Percentiles rank a stretch among this genome's conserved stretches.
Evolutionary conservation across 108 stramenopile genomes (phyloP).

Genomic region (Fragilaria crotonensis): DNA sequence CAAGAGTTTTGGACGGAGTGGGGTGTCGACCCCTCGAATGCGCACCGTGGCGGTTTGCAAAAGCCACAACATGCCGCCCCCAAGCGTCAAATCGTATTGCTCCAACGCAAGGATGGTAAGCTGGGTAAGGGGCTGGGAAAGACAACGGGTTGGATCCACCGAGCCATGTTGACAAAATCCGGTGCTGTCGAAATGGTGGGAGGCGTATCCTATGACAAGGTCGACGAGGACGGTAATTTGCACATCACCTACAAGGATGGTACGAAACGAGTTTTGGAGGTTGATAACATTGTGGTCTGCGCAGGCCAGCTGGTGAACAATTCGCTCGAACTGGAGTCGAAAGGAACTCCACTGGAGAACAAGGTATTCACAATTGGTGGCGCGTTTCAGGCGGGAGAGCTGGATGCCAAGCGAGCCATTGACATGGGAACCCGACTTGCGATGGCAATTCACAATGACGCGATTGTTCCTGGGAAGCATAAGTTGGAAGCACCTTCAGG

Average conservation of each 20-base stretch:
- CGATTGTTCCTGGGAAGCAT: conserved; percentile 65
- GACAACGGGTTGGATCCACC: conserved; percentile 98
- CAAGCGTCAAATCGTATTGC: conserved; percentile 64
- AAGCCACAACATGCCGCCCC: conserved; percentile 16
- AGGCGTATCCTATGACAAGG: conserved; percentile 77
- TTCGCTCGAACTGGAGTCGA: conserved; percentile 13
- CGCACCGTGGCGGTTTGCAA: conserved; percentile 50
- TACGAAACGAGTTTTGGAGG: conserved; percentile 64
- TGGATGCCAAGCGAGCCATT: conserved; percentile 97
- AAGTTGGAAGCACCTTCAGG: conserved; percentile 43
- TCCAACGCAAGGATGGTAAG: conserved; percentile 92
- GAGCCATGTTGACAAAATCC: conserved; percentile 76
- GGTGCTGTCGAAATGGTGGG: conserved; percentile 80
- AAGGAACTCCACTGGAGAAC: conserved; percentile 26
- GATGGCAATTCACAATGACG: conserved; percentile 49
- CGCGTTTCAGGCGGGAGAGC: conserved; percentile 87
- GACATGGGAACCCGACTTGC: conserved; percentile 97
- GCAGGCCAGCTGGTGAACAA: conserved; percentile 84
- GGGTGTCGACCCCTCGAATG: conserved; percentile 78
- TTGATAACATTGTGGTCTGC: conserved; percentile 92
- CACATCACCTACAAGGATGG: conserved; percentile 64
- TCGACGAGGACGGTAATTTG: conserved; percentile 89
- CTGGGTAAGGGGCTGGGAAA: conserved; percentile 86
- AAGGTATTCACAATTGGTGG: conserved; percentile 91
- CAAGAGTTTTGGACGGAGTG: conserved; percentile 87